These are phyloP conservation scores for Jatropha podagrica DNA, from an alignment of 441 rosid genomes.

Conservation along the genomic window DNA sequence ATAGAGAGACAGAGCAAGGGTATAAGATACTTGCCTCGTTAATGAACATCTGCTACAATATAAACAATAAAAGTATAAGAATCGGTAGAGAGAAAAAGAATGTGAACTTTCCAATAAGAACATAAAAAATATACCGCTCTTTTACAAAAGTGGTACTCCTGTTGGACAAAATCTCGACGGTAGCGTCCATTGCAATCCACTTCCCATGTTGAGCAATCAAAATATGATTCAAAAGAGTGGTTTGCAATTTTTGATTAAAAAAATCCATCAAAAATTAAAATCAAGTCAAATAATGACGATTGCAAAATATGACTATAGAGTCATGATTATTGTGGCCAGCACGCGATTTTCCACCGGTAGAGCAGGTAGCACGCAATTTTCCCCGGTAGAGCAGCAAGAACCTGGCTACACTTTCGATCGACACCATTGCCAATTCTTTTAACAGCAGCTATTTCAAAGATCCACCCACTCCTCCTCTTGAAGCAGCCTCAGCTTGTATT, in stretches of 20 bases:
- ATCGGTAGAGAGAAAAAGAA: conserved; percentile 62
- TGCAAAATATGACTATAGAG: too few relatives aligned
- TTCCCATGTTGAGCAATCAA: too few relatives aligned
- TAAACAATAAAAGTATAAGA: conserved; percentile 61
- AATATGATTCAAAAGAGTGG: too few relatives aligned
- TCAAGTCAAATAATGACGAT: too few relatives aligned
- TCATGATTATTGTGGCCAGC: too few relatives aligned
- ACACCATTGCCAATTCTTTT: conserved; percentile 83
- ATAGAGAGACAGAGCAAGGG: neutral
- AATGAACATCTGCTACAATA: conserved; percentile 45
- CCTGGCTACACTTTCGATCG: conserved; percentile 68
- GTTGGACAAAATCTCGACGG: conserved; percentile 40
- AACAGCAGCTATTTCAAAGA: conserved; percentile 83
- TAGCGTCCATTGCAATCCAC: conserved; percentile 36
- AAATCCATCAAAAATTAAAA: too few relatives aligned
- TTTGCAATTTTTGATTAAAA: too few relatives aligned
- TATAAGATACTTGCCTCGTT: conserved; percentile 35
- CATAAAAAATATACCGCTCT: conserved; percentile 60
- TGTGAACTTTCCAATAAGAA: conserved; percentile 49
- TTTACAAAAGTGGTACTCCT: conserved; percentile 34
- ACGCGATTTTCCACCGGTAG: too few relatives aligned
- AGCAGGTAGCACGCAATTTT: too few relatives aligned
- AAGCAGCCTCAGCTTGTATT: conserved; percentile 85
- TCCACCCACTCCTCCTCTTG: conserved; percentile 75
- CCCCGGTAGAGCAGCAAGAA: conserved; percentile 16